Evolutionary conservation across 106 monocot species (phyloP).

Genomic region (Agapanthus africanus): DNA sequence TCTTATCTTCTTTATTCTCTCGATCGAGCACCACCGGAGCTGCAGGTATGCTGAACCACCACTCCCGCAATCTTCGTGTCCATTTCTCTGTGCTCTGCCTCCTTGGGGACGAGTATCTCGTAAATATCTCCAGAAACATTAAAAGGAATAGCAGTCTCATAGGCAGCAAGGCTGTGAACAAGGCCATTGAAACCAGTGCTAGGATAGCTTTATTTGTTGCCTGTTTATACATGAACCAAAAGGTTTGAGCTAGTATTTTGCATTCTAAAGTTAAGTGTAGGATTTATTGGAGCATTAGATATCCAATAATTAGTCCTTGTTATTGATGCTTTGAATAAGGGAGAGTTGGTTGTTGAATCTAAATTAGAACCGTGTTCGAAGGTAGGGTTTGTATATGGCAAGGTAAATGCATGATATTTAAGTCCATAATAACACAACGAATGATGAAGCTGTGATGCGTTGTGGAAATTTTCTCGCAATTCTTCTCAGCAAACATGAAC

Average conservation of each 20-base stretch:
- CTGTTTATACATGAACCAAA: constrained; percentile 21
- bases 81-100: constrained; percentile 70
- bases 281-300: too few relatives aligned
- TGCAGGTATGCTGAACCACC: constrained; percentile 96
- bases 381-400: too few relatives aligned
- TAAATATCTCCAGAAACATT: constrained; percentile 72
- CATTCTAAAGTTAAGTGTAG: too few relatives aligned
- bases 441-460: too few relatives aligned
- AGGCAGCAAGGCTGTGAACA: constrained; percentile 47
- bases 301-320: too few relatives aligned
- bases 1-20: constrained; percentile 65
- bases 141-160: constrained; percentile 30
- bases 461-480: too few relatives aligned
- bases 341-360: too few relatives aligned
- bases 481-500: too few relatives aligned
- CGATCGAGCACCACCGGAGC: constrained; percentile 76
- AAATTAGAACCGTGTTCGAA: too few relatives aligned
- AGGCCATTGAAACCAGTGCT: constrained; percentile 38
- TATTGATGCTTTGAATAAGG: too few relatives aligned
- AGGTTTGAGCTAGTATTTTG: neutral
- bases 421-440: neutral
- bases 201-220: constrained; percentile 55
- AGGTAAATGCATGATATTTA: too few relatives aligned
- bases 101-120: constrained; percentile 61
- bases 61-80: constrained; percentile 74